Base-by-base conservation (phyloP, 1,139 yeast genomes). In the Pichia sp. region DNA sequence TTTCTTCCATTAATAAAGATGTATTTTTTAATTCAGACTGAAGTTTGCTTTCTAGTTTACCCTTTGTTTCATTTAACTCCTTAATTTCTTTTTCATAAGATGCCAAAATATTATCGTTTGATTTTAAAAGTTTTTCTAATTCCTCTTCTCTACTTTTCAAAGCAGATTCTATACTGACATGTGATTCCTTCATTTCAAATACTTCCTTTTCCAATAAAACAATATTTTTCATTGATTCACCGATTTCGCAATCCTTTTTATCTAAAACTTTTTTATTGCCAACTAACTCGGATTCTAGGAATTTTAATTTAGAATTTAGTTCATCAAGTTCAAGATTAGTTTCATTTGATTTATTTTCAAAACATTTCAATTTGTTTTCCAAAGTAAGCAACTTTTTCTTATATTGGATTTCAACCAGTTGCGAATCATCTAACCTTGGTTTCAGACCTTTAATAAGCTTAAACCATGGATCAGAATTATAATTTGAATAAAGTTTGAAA, bases 401-500 rank as follows among this genome's bases (percentile, higher is more conserved):
- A 48, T 58, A 64, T 44, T 62, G 64, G 3, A 61, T 47, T 48
- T 65, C 67, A 25, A 74, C 71, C 0, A 89, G 78, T 11, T 56
- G 58, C 1, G 60, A 46, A 53, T 81, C 83, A 28, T 90, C 70
- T 11, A 65, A 51, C 48, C 91, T 69, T 0, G 99, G 98, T 59
- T 87, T 87, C 60, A 93, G 73, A 53, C 81, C 79, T 36, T 82
- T 74, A 58, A 83, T 83, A 47, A 93, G 73, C 50, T 77, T 80
- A 72, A 88, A 86, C 99, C 99, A 93, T 11, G 87, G 87, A 64
- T 85, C 84, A 13, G 74, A 68, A 50, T 75, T 72, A n/a, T 83
- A 67, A 19, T 73, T 71, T 54, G 78, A 75, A 53, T 85, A 81
- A 0, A 74, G 68, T 46, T 73, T 69, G 60, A 93, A 77, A 47